Evolutionary conservation across 2,329 filamentous ascomycete species (phyloP), one percentile per base, ranked within the genome.

Genomic region (Dothideomycetidae sp.): DNA sequence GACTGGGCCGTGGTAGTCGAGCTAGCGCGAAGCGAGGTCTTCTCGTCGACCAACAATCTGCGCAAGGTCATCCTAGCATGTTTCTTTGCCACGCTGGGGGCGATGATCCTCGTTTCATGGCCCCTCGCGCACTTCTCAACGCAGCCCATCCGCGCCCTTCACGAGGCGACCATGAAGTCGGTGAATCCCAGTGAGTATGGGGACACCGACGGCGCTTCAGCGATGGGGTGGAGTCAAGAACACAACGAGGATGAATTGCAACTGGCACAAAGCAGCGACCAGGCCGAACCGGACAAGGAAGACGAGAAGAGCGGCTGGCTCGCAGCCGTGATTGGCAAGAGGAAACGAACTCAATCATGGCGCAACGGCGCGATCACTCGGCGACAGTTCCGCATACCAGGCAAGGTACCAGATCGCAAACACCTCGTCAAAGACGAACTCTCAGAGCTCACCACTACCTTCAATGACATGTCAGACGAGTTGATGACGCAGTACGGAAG

Each of bases 401-500:
- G 73, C 10, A 84, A 82, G 53, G 86, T 94, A 7, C 73, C 74
- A 38, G 77, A 84, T 39, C 67, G 74, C 14, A 81, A 75, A 44
- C 79, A 86, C 50, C 67, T 76, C 26, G 66, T 94, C 37, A 81
- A 81, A 1, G 86, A 94, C 53, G 86, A 94, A 52, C 58, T 78
- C 16, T 92, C 84, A 0, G 85, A 93, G 53, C 66, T 92, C 11
- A 90, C 81, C 0, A 65, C 64, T 26, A 92, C 82, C 0, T 94
- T 92, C 62, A 94, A 93, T 52, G 81, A 86, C 49, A 94, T 93
- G 86, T 82, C 80, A 1, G 83, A 93, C 44, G 85, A 93, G 58
- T 62, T 94, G 31, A 71, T 82, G 50, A 81, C 83, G 59, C 85
- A 93, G 51, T 94, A 93, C 51, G 75, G 76, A 18, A 76, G 74